A percentile compares a stretch with the other conserved stretches of the same genome.
Evolutionary conservation across 768 basidiomycete species (phyloP).

Genomic region (Amanita fuliginea): DNA sequence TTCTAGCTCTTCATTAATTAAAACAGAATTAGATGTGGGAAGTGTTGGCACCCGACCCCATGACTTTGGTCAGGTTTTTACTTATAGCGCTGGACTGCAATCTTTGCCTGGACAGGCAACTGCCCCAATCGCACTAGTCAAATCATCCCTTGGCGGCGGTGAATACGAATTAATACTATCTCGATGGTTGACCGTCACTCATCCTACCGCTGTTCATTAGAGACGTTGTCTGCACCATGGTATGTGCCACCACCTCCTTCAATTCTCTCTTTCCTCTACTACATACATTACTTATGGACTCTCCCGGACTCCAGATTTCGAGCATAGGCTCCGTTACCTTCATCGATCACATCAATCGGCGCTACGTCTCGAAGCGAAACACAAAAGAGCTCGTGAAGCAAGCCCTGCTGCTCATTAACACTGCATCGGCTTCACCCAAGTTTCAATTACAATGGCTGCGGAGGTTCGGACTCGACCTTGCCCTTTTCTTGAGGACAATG

Average conservation of each 20-base stretch:
- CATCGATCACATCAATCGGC: constrained; percentile 4
- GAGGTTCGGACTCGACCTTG: neutral
- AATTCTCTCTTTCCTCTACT: neutral
- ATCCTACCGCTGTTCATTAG: neutral
- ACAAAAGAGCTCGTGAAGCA: constrained; percentile 4
- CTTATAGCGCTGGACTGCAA: neutral
- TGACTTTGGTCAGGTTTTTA: neutral
- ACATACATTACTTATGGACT: too few relatives aligned
- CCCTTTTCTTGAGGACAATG: neutral
- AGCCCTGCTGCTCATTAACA: neutral
- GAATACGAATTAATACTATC: neutral
- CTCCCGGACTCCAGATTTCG: neutral
- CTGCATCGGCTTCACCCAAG: constrained; percentile 1
- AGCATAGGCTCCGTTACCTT: constrained; percentile 3
- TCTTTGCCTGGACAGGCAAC: neutral
- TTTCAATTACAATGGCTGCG: neutral
- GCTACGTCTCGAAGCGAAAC: neutral
- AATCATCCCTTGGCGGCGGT: neutral
- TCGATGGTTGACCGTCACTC: too few relatives aligned
- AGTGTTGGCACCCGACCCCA: neutral
- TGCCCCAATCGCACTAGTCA: neutral
- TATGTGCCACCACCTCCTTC: neutral
- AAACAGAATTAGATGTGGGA: constrained; percentile 1
- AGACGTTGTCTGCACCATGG: neutral
- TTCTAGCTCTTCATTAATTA: neutral